Conservation (phyloP, 805 yeast genomes). For the Candida boidinii region DNA sequence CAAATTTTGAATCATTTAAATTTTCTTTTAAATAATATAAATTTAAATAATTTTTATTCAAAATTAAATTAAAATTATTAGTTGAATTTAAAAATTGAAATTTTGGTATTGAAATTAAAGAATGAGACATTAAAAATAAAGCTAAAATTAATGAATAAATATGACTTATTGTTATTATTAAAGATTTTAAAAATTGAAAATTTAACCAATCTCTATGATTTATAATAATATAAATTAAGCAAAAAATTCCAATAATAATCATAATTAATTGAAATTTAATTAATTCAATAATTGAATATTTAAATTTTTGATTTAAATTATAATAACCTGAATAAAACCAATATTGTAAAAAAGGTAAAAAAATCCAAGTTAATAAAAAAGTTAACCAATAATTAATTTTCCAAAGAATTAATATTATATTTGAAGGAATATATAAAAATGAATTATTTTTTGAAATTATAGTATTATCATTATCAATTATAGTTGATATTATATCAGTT, state of each 20-base stretch:
- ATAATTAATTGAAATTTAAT: slow-evolving; percentile 53
- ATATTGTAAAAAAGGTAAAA: slow-evolving; percentile 66
- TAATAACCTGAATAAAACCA: slow-evolving; percentile 65
- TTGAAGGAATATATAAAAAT: slow-evolving; percentile 38
- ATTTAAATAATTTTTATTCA: slow-evolving; percentile 33
- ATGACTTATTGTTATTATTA: slow-evolving; percentile 70
- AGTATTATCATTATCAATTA: slow-evolving; percentile 20
- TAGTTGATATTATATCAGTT: slow-evolving; percentile 57
- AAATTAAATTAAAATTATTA: slow-evolving; percentile 19
- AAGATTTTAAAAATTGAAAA: slow-evolving; percentile 46
- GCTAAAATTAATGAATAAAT: slow-evolving; percentile 68
- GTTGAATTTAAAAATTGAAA: slow-evolving; percentile 14
- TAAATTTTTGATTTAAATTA: slow-evolving; percentile 34
- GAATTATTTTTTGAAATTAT: slow-evolving; percentile 10
- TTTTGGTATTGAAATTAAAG: slow-evolving; percentile 61
- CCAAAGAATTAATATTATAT: slow-evolving; percentile 54
- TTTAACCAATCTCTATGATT: slow-evolving; percentile 22
- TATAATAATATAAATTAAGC: slow-evolving; percentile 49
- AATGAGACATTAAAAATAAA: slow-evolving; percentile 81
- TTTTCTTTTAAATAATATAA: slow-evolving; percentile 53
- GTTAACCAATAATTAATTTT: slow-evolving; percentile 73
- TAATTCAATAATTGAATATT: slow-evolving; percentile 49
- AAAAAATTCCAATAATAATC: slow-evolving; percentile 42
- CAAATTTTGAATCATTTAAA: slow-evolving; percentile 53
- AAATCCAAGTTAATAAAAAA: slow-evolving; percentile 68